phyloP scores from a whole-genome alignment of 257 asterid species.

The Eucommia ulmoides region DNA sequence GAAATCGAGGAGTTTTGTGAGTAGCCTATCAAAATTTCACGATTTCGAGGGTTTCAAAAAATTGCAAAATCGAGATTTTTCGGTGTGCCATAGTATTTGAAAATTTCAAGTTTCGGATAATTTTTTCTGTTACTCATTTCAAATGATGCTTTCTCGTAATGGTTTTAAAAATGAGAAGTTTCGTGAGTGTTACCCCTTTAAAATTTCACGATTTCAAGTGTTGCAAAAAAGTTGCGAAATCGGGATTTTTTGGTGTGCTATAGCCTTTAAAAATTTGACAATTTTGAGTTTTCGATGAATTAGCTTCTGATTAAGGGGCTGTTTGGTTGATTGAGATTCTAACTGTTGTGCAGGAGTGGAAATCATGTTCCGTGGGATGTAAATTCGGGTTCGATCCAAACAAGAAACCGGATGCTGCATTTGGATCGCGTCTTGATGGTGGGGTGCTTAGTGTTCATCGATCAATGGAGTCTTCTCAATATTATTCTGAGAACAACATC shows the following conservation, averaged over 20 bases:
- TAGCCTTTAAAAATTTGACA: too few relatives aligned
- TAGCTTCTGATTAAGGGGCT: not conserved
- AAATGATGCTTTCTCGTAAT: not conserved
- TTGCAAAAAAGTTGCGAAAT: too few relatives aligned
- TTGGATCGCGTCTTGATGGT: slow-evolving; percentile 36
- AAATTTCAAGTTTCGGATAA: too few relatives aligned
- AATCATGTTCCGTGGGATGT: slow-evolving; percentile 71
- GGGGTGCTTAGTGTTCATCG: slow-evolving; percentile 55
- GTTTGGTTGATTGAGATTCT: not conserved
- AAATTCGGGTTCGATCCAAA: slow-evolving; percentile 31
- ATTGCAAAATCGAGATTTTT: too few relatives aligned
- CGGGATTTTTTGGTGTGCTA: too few relatives aligned
- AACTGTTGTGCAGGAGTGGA: slow-evolving; percentile 43
- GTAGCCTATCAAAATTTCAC: too few relatives aligned
- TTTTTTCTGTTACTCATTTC: not conserved
- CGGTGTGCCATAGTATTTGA: too few relatives aligned
- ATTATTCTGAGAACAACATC: slow-evolving; percentile 63
- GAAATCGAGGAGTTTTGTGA: too few relatives aligned
- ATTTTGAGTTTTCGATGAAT: not conserved
- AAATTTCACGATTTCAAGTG: too few relatives aligned
- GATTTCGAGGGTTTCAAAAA: too few relatives aligned
- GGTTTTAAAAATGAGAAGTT: too few relatives aligned
- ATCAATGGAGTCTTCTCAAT: slow-evolving; percentile 86
- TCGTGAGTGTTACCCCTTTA: too few relatives aligned
- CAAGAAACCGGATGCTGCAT: slow-evolving; percentile 61